Evolutionary conservation across 495 filamentous ascomycete species (phyloP).

Genomic region (Penicillium nucicola): DNA sequence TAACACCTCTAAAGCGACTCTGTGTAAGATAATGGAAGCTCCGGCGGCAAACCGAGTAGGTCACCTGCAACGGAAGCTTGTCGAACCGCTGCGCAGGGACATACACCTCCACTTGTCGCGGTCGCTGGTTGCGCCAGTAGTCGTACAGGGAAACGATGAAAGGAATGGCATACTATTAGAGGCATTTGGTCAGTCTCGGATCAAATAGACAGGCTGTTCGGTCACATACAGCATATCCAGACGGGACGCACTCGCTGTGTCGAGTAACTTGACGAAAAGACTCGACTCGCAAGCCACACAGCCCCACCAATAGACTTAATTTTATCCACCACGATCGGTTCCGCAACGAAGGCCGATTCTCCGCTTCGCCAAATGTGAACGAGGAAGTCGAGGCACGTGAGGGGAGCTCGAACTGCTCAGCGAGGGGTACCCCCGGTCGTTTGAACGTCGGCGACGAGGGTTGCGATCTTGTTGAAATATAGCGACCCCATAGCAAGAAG

Average conservation of each 20-base stretch:
- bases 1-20: conserved; percentile 29
- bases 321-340: conserved; percentile 23
- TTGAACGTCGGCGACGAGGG: conserved; percentile 18
- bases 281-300: conserved; percentile 38
- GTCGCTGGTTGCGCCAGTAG: conserved; percentile 35
- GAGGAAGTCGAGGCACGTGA: conserved; percentile 13
- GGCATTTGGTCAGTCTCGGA: conserved; percentile 6
- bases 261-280: conserved; percentile 34
- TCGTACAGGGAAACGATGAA: conserved; percentile 45
- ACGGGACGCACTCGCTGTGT: conserved; percentile 39
- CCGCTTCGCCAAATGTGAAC: conserved; percentile 5
- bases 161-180: conserved; percentile 34
- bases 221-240: conserved; percentile 39
- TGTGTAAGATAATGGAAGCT: conserved; percentile 25
- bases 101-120: conserved; percentile 18
- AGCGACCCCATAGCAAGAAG: conserved; percentile 33
- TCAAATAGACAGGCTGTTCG: background rate
- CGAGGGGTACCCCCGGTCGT: conserved; percentile 12
- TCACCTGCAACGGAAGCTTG: conserved; percentile 14
- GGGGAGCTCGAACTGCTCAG: conserved; percentile 20
- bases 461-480: conserved; percentile 16
- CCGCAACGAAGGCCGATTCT: conserved; percentile 3
- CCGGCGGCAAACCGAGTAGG: conserved; percentile 21
- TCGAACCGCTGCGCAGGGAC: conserved; percentile 16
- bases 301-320: conserved; percentile 18